phyloP scores from a whole-genome alignment of 139 green algal genomes.

The Coelastrella sp. region DNA sequence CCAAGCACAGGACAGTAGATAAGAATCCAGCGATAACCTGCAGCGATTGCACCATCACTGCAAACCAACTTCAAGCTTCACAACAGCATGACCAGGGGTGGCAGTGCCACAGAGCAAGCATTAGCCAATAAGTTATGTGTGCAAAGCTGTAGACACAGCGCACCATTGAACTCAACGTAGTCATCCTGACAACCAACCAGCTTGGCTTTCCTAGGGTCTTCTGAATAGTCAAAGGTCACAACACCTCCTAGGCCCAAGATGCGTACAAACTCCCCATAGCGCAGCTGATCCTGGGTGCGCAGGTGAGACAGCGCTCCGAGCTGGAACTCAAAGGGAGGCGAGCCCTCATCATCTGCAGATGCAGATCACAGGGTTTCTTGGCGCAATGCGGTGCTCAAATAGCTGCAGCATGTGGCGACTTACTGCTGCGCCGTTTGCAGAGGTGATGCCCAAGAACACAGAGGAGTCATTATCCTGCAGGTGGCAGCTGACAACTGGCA shows the following conservation, averaged over 20 bases:
- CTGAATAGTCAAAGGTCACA: constrained; percentile 24
- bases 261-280: constrained; percentile 43
- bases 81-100: background rate
- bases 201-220: background rate
- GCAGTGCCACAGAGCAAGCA: background rate
- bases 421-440: too few species aligned
- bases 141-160: background rate
- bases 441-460: too few species aligned
- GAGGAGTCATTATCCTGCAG: too few species aligned
- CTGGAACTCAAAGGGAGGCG: constrained; percentile 45
- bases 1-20: too few species aligned
- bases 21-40: too few species aligned
- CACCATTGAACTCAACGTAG: constrained; percentile 48
- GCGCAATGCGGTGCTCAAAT: too few species aligned
- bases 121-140: background rate
- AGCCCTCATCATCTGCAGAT: constrained; percentile 27
- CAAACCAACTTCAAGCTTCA: background rate
- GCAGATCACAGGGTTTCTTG: constrained; percentile 54
- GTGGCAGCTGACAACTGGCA: too few species aligned
- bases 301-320: constrained; percentile 51
- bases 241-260: constrained; percentile 49
- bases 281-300: constrained; percentile 46
- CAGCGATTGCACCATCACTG: background rate
- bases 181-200: constrained; percentile 31
- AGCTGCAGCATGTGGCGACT: too few species aligned